Percentiles rank a stretch among this genome's conserved stretches.
Evolutionary conservation across 2,329 filamentous ascomycete genomes (phyloP).

Genomic region (Aspergillus glaucus): DNA sequence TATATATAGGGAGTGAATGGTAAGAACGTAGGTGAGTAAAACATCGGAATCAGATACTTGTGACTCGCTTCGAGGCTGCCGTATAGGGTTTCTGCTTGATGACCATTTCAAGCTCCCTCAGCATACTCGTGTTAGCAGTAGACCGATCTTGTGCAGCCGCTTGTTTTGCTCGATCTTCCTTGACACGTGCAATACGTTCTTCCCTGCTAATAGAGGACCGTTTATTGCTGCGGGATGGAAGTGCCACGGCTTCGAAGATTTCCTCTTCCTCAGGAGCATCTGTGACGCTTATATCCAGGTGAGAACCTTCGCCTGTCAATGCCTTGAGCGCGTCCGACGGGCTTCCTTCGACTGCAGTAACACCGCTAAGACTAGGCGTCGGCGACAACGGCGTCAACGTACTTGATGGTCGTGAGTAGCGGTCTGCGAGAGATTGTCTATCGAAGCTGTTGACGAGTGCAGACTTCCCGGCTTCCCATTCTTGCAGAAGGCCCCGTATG

Average conservation of each 20-base stretch:
- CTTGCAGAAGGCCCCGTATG: constrained; percentile 68
- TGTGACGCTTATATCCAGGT: constrained; percentile 19
- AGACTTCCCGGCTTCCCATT: constrained; percentile 84
- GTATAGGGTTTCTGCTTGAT: constrained; percentile 55
- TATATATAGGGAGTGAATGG: background rate
- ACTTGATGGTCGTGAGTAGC: constrained; percentile 48
- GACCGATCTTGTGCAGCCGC: constrained; percentile 65
- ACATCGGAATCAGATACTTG: constrained; percentile 33
- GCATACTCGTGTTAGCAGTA: constrained; percentile 81
- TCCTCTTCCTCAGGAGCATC: constrained; percentile 55
- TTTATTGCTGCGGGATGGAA: constrained; percentile 56
- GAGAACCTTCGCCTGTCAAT: constrained; percentile 64
- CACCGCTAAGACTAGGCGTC: constrained; percentile 41
- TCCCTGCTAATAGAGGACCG: constrained; percentile 69
- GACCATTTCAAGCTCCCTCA: constrained; percentile 85
- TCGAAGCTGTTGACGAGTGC: constrained; percentile 76
- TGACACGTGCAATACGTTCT: constrained; percentile 80
- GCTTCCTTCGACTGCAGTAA: constrained; percentile 49
- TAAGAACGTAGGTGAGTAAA: constrained; percentile 1
- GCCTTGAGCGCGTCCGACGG: constrained; percentile 67
- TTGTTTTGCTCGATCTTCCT: constrained; percentile 74
- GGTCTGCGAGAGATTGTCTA: constrained; percentile 62
- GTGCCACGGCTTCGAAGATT: constrained; percentile 84
- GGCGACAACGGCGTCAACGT: constrained; percentile 41
- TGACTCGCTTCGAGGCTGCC: constrained; percentile 34